Evolutionary conservation across 2,329 filamentous ascomycete genomes (phyloP).

Genomic region (Herpotrichia juniperi): DNA sequence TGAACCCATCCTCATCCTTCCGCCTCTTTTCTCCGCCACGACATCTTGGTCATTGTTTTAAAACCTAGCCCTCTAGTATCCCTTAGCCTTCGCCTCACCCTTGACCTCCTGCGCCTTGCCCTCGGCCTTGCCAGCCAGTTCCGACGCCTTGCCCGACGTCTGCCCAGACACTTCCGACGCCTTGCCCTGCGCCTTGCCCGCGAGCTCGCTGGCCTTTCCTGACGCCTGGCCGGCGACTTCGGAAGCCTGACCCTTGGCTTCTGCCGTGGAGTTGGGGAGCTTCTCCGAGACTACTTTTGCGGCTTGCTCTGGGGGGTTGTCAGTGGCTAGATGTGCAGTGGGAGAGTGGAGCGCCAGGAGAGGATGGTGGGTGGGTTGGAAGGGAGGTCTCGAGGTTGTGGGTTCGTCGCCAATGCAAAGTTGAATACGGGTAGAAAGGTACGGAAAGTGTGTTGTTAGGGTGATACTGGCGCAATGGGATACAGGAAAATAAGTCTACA

Average conservation of each 20-base stretch:
- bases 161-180: conserved; percentile 47
- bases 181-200: conserved; percentile 46
- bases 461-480: neutral
- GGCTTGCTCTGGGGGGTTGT: conserved; percentile 54
- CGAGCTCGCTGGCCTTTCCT: conserved; percentile 36
- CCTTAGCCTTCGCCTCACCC: neutral
- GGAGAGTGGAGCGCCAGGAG: no score
- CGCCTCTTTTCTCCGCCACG: no score
- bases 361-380: neutral
- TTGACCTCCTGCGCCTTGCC: conserved; percentile 23
- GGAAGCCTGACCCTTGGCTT: conserved; percentile 46
- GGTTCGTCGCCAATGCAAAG: neutral
- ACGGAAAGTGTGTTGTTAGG: neutral
- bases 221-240: conserved; percentile 44
- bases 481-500: conserved; percentile 38
- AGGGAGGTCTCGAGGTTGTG: neutral
- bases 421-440: neutral
- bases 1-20: no score
- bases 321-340: conserved; percentile 21
- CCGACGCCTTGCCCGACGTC: conserved; percentile 50
- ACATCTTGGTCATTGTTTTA: no score
- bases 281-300: conserved; percentile 49
- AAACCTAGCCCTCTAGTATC: no score
- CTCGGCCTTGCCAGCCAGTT: conserved; percentile 54
- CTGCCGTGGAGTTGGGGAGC: conserved; percentile 29